Evolutionary conservation across 139 green algal genomes (phyloP), one percentile per base, ranked within the genome.

Genomic region (Chlamydomonas eustigma): DNA sequence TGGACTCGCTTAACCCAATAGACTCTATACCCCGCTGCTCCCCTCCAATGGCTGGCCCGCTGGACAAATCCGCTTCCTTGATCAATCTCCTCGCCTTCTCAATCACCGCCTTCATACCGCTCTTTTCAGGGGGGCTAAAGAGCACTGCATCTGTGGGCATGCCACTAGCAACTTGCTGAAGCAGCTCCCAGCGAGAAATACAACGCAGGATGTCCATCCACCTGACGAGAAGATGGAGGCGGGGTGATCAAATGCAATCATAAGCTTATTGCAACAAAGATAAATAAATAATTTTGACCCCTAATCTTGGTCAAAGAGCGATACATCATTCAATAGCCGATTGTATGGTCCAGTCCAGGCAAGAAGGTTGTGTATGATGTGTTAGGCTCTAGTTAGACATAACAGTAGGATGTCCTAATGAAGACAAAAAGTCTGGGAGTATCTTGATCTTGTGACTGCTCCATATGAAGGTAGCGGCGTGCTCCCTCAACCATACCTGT

Each of bases 181-280:
- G 85, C 76, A 97, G 88, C 81, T 98, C 95, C 83, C 93, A 98
- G 28, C 93, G 89, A 25, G 88, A 96, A 64, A 98, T 90, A 80
- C 93, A 98, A 69, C 90, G 88, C 64, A 99, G 85, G 65, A 98
- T 84, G 74, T 98, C 91, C 24, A 88, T 81, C 95, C 95, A 99
- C 74, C 52, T 39, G 65, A 37, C 39, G 65, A 25, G 22, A 37
- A 74, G 18, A 74, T 37, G 65, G 65, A 32, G 22, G 65, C 5
- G 22, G 34, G 35, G 35, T 39, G 65, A 31, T 50, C 25, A 31
- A 69, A 28, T 6, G 58, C 5, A 28, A 31, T 6, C 22, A 58
- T 28, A 12, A 58, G 22, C 12, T 12, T 12, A 58, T 12, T 28
- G 44, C 44, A 58, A 58, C 44, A 22, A 22, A 58, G 22, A 22